Conservation (phyloP, 1,284 basidiomycete genomes). For the Trichosporon sp. region DNA sequence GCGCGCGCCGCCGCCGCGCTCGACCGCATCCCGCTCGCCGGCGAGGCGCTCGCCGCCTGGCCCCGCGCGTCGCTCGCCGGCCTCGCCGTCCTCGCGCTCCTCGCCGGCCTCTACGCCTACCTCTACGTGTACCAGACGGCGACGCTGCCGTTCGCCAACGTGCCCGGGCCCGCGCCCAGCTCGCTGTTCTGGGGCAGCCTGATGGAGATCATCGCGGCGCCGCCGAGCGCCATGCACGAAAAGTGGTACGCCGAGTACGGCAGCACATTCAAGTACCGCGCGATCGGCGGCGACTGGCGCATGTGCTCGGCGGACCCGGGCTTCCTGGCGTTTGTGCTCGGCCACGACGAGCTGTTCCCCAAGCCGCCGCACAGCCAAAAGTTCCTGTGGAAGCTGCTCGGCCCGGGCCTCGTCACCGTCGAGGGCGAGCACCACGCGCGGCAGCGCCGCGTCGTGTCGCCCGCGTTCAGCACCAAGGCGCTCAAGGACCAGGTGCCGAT, state of each 20-base stretch:
- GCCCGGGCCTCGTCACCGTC: slow-evolving; percentile 29
- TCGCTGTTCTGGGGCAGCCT: slow-evolving; percentile 26
- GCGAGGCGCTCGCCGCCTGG: not conserved
- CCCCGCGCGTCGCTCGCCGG: not conserved
- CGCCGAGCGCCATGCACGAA: slow-evolving; percentile 19
- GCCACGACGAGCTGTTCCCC: slow-evolving; percentile 60
- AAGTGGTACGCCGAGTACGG: slow-evolving; percentile 28
- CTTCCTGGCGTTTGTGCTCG: slow-evolving; percentile 60
- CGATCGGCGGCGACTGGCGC: slow-evolving; percentile 34
- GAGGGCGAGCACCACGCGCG: slow-evolving; percentile 54
- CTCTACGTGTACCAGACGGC: slow-evolving; percentile 9
- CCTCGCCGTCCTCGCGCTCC: not conserved
- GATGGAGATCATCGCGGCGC: slow-evolving; percentile 15
- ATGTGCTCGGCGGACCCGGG: slow-evolving; percentile 60
- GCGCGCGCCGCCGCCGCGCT: not conserved
- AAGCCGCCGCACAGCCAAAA: slow-evolving; percentile 57
- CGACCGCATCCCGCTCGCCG: not conserved
- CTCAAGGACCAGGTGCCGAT: slow-evolving; percentile 51
- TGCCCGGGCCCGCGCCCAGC: slow-evolving; percentile 21
- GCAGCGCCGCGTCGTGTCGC: slow-evolving; percentile 51
- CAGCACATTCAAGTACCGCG: slow-evolving; percentile 23
- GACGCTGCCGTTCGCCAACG: slow-evolving; percentile 8
- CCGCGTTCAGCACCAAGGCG: slow-evolving; percentile 42
- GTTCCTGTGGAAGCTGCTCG: not conserved
- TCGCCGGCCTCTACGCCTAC: slow-evolving; percentile 15